Evolutionary conservation across 371 early-diverging fungal species (phyloP), one percentile per base, ranked within the genome.

Genomic region (Zopfochytrium polystomum): DNA sequence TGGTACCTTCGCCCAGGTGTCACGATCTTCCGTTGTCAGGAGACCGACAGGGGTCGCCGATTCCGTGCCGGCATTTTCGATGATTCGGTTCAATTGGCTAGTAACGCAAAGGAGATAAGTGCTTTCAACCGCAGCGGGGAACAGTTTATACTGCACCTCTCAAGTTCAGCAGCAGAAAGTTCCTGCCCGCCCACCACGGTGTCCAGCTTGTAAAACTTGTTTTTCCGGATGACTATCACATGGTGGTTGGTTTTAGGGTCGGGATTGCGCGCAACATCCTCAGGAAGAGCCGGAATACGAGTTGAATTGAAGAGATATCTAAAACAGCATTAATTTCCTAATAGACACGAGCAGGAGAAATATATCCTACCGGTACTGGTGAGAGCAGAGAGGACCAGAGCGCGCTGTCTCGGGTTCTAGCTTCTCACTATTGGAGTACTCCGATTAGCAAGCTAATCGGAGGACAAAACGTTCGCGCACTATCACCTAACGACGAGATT

Each of bases 21-120:
- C 96, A 68, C 98, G 86, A 80, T 96, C 88, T 60, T 90, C 92
- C 23, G 93, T 77, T 18, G 95, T 95, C 75, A 97, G 76, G 15
- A 79, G 86, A 71, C 98, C 98, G 33, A 97, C 65, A 32, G 94
- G 75, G 33, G 72, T 66, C 29, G 82, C 90, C 66, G 79, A 79
- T 22, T 80, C 74, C 29, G 81, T 79, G 45, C 89, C 90, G 45
- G 94, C 95, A 49, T 68, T 44, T 60, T 83, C 78, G 68, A 91
- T 85, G 56, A 96, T 88, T 26, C 77, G 74, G 50, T 85, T 70
- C 31, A 56, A 32, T 50, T 60, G 66, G 48, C 58, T 62, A 29
- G 20, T 20, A 7, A n/a, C 7, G 15, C 32, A n/a, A 11, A 53
- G 23, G 18, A 49, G 15, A 29, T 6, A 34, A 6, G 42, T 32